These are phyloP conservation scores for Xylaria acuta DNA, from an alignment of 495 filamentous ascomycete species.

Conservation along the genomic window DNA sequence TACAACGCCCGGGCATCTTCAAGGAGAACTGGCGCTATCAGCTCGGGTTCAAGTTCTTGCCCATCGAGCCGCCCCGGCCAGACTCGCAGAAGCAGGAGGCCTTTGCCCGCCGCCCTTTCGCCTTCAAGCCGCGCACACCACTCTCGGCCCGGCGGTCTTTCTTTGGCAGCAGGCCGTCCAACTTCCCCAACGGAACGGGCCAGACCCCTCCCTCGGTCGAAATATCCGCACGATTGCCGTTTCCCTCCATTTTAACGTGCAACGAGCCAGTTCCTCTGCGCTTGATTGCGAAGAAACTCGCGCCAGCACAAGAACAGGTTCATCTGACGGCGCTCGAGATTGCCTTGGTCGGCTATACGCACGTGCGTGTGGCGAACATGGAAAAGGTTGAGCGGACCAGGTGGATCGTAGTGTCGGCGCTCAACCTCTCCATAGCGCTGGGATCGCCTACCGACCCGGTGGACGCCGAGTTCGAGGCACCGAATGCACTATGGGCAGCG, in stretches of 20 bases:
- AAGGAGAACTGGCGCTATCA: constrained; percentile 79
- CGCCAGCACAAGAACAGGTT: constrained; percentile 60
- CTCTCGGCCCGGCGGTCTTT: constrained; percentile 51
- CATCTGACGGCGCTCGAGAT: constrained; percentile 82
- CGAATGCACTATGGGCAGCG: constrained; percentile 70
- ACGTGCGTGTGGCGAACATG: constrained; percentile 76
- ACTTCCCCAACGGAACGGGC: constrained; percentile 8
- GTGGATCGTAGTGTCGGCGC: constrained; percentile 72
- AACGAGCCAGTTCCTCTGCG: constrained; percentile 83
- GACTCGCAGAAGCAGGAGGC: constrained; percentile 69
- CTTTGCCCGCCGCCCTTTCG: constrained; percentile 80
- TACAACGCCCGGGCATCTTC: constrained; percentile 80
- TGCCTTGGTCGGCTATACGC: constrained; percentile 77
- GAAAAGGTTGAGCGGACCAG: constrained; percentile 66
- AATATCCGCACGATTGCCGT: constrained; percentile 83
- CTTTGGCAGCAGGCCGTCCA: constrained; percentile 49
- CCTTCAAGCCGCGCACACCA: constrained; percentile 61
- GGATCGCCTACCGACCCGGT: constrained; percentile 62
- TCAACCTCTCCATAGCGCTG: constrained; percentile 69
- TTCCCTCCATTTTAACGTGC: constrained; percentile 88
- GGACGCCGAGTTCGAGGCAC: constrained; percentile 70
- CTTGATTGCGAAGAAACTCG: constrained; percentile 75
- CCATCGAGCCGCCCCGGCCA: constrained; percentile 86
- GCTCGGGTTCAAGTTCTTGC: constrained; percentile 78
- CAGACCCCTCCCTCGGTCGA: constrained; percentile 51